phyloP scores from a whole-genome alignment of 2,329 filamentous ascomycete genomes.

The Colletotrichum spinosum region DNA sequence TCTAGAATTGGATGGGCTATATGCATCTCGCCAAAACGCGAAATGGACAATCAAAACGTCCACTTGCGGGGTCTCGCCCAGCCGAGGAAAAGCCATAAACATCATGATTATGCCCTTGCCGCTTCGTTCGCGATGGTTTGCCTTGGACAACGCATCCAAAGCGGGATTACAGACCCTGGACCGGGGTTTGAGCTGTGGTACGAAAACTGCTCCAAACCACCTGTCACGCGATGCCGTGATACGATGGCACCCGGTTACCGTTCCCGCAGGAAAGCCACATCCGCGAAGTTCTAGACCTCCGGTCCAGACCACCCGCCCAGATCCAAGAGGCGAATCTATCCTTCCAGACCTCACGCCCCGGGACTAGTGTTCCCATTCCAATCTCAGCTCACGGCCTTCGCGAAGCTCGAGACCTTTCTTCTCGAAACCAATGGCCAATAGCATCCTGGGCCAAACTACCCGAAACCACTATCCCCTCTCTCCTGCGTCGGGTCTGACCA shows the following conservation, averaged over 20 bases:
- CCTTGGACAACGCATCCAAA: conserved; percentile 18
- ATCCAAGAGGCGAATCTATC: conserved; percentile 3
- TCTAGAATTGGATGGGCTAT: background rate
- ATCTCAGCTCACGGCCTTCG: conserved; percentile 12
- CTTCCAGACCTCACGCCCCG: conserved; percentile 18
- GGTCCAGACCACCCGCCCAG: conserved; percentile 19
- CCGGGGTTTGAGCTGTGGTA: conserved; percentile 2
- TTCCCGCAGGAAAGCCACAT: conserved; percentile 24
- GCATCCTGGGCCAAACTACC: background rate
- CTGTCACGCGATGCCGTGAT: conserved; percentile 8
- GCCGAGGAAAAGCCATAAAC: conserved; percentile 5
- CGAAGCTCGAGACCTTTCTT: conserved; percentile 9
- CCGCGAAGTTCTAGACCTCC: conserved; percentile 13
- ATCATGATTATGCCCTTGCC: background rate
- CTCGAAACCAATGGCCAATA: conserved; percentile 10
- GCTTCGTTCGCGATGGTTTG: conserved; percentile 14
- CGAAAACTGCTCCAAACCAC: background rate
- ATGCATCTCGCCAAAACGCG: background rate
- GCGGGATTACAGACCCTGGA: background rate
- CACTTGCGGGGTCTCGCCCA: background rate
- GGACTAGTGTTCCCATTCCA: conserved; percentile 6
- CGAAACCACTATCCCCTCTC: conserved; percentile 11
- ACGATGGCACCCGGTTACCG: conserved; percentile 27
- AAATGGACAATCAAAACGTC: background rate
- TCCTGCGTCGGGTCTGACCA: conserved; percentile 20